Percentiles rank a stretch among this genome's conserved stretches.
These are phyloP conservation scores for Suillus ampliporus DNA, from an alignment of 768 basidiomycete species.

Conservation along the genomic window DNA sequence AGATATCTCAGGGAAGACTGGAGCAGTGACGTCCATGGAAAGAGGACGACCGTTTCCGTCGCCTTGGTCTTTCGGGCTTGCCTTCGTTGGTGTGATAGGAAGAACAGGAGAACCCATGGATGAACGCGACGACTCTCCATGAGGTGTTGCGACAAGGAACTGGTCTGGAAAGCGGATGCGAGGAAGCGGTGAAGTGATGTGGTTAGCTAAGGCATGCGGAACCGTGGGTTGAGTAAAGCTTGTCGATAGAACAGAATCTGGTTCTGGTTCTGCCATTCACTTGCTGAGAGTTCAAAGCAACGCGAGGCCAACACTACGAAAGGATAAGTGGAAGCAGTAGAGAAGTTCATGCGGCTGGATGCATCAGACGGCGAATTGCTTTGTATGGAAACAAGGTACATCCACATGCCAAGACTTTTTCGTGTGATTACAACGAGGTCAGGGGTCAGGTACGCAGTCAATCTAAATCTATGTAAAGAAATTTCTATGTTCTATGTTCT, in stretches of 20 bases:
- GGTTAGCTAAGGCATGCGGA: constrained; percentile 17
- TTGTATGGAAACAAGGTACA: constrained; percentile 4
- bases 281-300: neutral
- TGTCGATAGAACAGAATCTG: constrained; percentile 24
- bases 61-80: constrained; percentile 17
- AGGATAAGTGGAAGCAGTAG: neutral
- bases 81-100: constrained; percentile 20
- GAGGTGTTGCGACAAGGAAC: constrained; percentile 31
- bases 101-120: constrained; percentile 28
- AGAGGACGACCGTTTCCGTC: constrained; percentile 27
- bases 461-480: neutral
- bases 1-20: constrained; percentile 9
- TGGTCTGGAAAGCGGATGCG: constrained; percentile 43
- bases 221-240: constrained; percentile 24
- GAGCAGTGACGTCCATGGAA: constrained; percentile 23
- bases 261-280: constrained; percentile 41
- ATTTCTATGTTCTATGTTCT: neutral
- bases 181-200: constrained; percentile 22
- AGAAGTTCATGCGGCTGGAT: neutral
- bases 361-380: neutral
- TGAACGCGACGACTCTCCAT: constrained; percentile 37
- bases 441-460: neutral
- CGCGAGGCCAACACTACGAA: neutral
- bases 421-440: constrained; percentile 15
- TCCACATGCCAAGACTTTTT: constrained; percentile 2